phyloP scores from a whole-genome alignment of 1,284 basidiomycete species.

The Sanghuangporus sanghuang region DNA sequence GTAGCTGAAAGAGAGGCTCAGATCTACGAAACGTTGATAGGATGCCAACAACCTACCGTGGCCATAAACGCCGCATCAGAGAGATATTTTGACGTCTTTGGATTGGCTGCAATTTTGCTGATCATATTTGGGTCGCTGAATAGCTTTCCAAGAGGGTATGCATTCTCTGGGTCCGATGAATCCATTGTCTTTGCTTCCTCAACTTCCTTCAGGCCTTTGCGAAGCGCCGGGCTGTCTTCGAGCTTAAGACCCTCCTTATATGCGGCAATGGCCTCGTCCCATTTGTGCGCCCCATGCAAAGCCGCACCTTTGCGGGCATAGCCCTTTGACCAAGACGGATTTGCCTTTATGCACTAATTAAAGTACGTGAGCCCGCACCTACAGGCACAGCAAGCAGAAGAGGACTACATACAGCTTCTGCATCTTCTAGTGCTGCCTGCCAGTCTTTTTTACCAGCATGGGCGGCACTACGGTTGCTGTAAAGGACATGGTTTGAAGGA shows the following conservation, averaged over 20 bases:
- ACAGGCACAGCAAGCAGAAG: not conserved
- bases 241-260: constrained; percentile 75
- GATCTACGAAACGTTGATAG: not conserved
- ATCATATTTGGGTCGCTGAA: constrained; percentile 85
- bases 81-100: constrained; percentile 80
- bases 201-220: constrained; percentile 87
- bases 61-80: constrained; percentile 78
- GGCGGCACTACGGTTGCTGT: constrained; percentile 90
- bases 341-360: constrained; percentile 69
- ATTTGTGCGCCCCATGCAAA: constrained; percentile 79
- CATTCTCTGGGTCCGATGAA: constrained; percentile 23
- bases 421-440: constrained; percentile 78
- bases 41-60: constrained; percentile 37
- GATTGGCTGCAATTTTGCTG: constrained; percentile 80
- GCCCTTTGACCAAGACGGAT: constrained; percentile 87
- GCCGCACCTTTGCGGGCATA: constrained; percentile 93
- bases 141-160: constrained; percentile 66
- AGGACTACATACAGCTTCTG: constrained; percentile 68
- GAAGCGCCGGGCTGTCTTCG: constrained; percentile 77
- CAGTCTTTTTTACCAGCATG: constrained; percentile 82
- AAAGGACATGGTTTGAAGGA: constrained; percentile 82
- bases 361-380: constrained; percentile 6
- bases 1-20: constrained; percentile 37
- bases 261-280: constrained; percentile 78
- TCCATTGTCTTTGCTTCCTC: constrained; percentile 53